phyloP scores from a whole-genome alignment of 177 flowering plant genomes.

The Vitis hybrid region DNA sequence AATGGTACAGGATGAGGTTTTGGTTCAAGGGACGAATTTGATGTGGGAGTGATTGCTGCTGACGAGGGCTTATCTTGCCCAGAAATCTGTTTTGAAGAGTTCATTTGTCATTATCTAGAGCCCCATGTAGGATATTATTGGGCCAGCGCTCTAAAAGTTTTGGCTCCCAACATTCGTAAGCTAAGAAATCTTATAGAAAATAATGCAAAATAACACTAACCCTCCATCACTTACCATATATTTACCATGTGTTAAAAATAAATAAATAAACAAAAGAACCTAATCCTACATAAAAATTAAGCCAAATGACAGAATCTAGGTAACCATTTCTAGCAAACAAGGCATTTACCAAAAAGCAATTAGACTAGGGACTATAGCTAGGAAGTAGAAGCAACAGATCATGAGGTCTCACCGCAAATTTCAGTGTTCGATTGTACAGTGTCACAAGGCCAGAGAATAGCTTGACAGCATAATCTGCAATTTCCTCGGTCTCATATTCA shows the following conservation, averaged over 20 bases:
- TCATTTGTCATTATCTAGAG: conserved; percentile 1
- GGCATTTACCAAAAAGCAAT: neutral
- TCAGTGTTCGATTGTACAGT: conserved; percentile 65
- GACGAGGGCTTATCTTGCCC: conserved; percentile 61
- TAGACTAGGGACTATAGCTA: neutral
- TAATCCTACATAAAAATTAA: neutral
- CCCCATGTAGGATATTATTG: neutral
- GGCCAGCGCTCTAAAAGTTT: neutral
- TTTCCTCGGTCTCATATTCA: conserved; percentile 82
- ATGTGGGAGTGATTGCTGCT: conserved; percentile 8
- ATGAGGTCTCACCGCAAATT: conserved; percentile 65
- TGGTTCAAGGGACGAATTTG: conserved; percentile 24
- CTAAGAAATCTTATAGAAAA: too few species aligned
- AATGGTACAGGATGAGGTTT: conserved; percentile 22
- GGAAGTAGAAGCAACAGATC: neutral
- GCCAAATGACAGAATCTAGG: neutral
- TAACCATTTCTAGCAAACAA: neutral
- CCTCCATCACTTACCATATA: too few species aligned
- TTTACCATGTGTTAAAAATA: neutral
- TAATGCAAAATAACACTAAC: too few species aligned
- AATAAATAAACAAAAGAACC: neutral
- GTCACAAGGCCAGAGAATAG: conserved; percentile 87
- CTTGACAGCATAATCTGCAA: conserved; percentile 80
- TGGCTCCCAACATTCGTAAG: too few species aligned
- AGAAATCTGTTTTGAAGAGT: conserved; percentile 57